Percentiles rank a stretch among this genome's conserved stretches.
phyloP scores from a whole-genome alignment of 352 stramenopile genomes.

The Pythium angustatum region DNA sequence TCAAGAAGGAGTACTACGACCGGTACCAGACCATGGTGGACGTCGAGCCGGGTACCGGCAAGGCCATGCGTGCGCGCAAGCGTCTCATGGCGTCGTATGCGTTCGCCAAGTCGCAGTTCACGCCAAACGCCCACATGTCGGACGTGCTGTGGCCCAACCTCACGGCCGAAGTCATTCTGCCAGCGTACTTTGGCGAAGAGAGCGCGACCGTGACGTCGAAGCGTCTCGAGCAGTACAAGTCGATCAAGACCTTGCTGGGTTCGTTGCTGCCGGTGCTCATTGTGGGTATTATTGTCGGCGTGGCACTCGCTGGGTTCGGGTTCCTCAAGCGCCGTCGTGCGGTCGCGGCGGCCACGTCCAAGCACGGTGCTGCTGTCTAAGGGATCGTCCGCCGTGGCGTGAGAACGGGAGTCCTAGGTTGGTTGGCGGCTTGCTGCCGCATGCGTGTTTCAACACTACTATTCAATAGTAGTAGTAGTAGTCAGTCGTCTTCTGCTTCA shows the following conservation, averaged over 20 bases:
- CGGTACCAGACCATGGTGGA: slow-evolving; percentile 65
- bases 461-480: too few species aligned
- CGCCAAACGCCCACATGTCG: slow-evolving; percentile 49
- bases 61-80: slow-evolving; percentile 72
- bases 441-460: too few species aligned
- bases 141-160: slow-evolving; percentile 62
- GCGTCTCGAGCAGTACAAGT: slow-evolving; percentile 47
- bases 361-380: too few species aligned
- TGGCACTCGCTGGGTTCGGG: slow-evolving; percentile 38
- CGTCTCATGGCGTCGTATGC: slow-evolving; percentile 61
- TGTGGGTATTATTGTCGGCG: slow-evolving; percentile 49
- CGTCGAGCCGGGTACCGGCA: slow-evolving; percentile 66
- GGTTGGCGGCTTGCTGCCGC: too few species aligned
- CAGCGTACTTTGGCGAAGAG: slow-evolving; percentile 64
- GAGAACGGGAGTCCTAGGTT: too few species aligned
- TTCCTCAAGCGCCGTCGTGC: slow-evolving; percentile 47
- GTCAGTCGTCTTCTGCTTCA: too few species aligned
- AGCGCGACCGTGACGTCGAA: slow-evolving; percentile 44
- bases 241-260: slow-evolving; percentile 42
- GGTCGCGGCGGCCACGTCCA: too few species aligned
- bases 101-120: slow-evolving; percentile 41
- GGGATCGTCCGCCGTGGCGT: too few species aligned
- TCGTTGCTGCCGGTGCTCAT: slow-evolving; percentile 64
- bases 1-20: slow-evolving; percentile 45
- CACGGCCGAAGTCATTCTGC: slow-evolving; percentile 55